Evolutionary conservation across 441 rosid genomes (phyloP).

Genomic region (Macaranga tanarius): DNA sequence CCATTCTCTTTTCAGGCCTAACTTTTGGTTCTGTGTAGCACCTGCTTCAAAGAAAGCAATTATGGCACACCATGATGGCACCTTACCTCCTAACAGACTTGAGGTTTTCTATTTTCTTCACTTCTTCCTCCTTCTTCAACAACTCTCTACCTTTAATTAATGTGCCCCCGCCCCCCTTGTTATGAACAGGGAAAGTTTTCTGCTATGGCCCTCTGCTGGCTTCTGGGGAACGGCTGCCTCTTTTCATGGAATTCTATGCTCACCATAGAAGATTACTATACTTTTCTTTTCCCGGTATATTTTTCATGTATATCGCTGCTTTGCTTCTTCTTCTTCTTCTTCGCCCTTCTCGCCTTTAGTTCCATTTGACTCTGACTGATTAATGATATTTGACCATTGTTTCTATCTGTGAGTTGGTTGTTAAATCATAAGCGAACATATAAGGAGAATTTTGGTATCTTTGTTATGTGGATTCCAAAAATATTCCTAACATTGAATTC

Average conservation of each 20-base stretch:
- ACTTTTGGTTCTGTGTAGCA: too few species aligned
- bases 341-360: neutral
- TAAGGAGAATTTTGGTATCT: neutral
- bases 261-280: conserved; percentile 60
- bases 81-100: too few species aligned
- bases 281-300: conserved; percentile 56
- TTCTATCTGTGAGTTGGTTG: neutral
- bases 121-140: neutral
- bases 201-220: conserved; percentile 56
- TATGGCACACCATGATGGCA: too few species aligned
- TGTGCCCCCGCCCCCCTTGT: too few species aligned
- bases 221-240: conserved; percentile 70
- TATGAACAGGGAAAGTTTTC: conserved; percentile 47
- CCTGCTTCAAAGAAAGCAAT: too few species aligned
- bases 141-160: too few species aligned
- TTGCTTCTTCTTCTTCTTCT: neutral
- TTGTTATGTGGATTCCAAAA: neutral
- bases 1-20: too few species aligned
- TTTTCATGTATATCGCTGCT: neutral
- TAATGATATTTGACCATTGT: neutral
- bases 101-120: neutral
- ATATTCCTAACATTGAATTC: neutral
- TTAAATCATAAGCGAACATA: neutral
- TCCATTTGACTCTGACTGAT: too few species aligned
- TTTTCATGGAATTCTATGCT: conserved; percentile 73